These are phyloP conservation scores for Nematocida major DNA, from an alignment of 371 early-diverging fungal genomes.

Conservation along the genomic window DNA sequence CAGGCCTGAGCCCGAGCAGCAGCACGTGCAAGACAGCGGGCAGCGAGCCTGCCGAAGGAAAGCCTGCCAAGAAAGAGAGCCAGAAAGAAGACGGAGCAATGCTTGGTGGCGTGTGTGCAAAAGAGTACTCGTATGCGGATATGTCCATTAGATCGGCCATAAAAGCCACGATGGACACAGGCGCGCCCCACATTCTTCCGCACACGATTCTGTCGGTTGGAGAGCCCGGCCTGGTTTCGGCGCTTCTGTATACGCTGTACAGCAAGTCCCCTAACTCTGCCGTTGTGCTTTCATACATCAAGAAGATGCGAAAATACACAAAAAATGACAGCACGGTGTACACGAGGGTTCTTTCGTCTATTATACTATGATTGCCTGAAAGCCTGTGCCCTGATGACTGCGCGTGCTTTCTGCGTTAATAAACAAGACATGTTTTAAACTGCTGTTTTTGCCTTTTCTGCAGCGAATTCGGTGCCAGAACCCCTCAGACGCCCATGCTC, in stretches of 20 bases:
- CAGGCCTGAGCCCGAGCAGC: background rate
- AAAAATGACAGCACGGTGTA: conserved; percentile 27
- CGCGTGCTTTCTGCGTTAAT: too few relatives aligned
- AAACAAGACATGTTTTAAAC: background rate
- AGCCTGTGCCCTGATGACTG: too few relatives aligned
- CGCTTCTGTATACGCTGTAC: conserved; percentile 41
- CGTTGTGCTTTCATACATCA: conserved; percentile 37
- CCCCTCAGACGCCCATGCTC: too few relatives aligned
- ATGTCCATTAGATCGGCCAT: conserved; percentile 46
- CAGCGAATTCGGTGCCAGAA: too few relatives aligned
- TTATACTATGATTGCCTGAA: background rate
- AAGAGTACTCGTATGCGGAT: conserved; percentile 11
- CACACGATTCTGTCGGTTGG: conserved; percentile 1
- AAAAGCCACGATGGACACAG: conserved; percentile 29
- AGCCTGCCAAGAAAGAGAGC: background rate
- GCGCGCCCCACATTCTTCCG: conserved; percentile 31
- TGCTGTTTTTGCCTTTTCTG: too few relatives aligned
- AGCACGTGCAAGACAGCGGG: too few relatives aligned
- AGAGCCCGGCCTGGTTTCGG: conserved; percentile 27
- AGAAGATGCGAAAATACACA: conserved; percentile 31
- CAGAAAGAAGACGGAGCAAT: background rate
- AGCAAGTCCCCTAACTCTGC: conserved; percentile 32
- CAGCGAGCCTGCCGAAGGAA: background rate
- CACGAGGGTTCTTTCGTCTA: conserved; percentile 12
- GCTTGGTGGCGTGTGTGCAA: too few relatives aligned